Evolutionary conservation across 345 rosid genomes (phyloP).

Genomic region (Citrus cavaleriei): DNA sequence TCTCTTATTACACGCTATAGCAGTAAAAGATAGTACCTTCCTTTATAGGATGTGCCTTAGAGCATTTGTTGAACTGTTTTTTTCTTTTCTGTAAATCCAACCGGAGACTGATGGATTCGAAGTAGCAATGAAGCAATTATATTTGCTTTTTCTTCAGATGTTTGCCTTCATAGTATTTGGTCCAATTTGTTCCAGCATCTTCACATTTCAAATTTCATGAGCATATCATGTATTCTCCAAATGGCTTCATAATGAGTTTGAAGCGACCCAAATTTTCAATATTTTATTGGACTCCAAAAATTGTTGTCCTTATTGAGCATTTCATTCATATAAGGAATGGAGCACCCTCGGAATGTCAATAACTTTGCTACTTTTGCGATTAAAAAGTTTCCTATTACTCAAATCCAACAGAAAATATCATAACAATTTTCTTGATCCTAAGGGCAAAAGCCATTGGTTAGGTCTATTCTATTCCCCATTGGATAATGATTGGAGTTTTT

Average conservation of each 20-base stretch:
- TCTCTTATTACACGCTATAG: constrained; percentile 18
- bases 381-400: neutral
- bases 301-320: neutral
- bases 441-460: neutral
- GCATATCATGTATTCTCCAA: neutral
- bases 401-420: neutral
- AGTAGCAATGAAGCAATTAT: constrained; percentile 18
- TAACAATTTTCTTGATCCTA: neutral
- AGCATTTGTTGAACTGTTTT: constrained; percentile 21
- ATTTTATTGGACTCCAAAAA: neutral
- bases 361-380: neutral
- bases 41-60: constrained; percentile 7
- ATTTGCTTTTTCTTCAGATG: neutral
- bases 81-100: constrained; percentile 29
- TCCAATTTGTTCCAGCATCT: neutral
- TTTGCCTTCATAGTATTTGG: neutral
- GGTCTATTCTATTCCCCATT: neutral
- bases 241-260: neutral
- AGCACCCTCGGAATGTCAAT: neutral
- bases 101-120: constrained; percentile 21
- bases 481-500: neutral
- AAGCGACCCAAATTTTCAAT: neutral
- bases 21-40: constrained; percentile 17
- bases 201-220: neutral
- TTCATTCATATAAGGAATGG: neutral